Evolutionary conservation across 2,329 filamentous ascomycete species (phyloP), one percentile per base, ranked within the genome.

Genomic region (Alternaria atra): DNA sequence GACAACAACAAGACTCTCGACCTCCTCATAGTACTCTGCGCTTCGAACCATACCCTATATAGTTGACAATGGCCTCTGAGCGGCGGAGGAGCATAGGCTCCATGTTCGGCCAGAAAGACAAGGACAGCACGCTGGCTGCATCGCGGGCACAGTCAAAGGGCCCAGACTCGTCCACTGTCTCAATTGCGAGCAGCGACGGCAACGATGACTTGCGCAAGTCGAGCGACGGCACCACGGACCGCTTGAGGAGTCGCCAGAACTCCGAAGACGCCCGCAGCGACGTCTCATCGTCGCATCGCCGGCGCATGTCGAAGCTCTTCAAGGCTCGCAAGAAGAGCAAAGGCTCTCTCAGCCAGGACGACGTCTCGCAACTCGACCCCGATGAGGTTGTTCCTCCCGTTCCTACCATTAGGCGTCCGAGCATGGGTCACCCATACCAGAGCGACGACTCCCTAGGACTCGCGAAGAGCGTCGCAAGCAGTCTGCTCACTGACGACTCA

Each of bases 241-340:
- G 73, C 64, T 71, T 80, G 59, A 79, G 72, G 59, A 75, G 77
- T 34, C 75, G 79, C 52, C 69, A 67, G 52, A 70, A 68, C 52
- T 80, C 79, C n/a, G 81, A 82, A 44, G 79, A 79, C 55, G 71
- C 67, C 40, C 69, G 71, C 61, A 79, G 78, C 67, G 79, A 79
- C 69, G 77, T 77, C 48, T 82, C 73, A 6, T 72, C 80, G 29
- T 71, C 71, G 32, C 72, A 73, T 53, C 71, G 67, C 60, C 82
- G 79, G 66, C 82, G 84, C 54, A 80, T 88, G 63, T 83, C 85
- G 10, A 85, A 83, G 65, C 74, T 88, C 57, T 80, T 86, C 71
- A 81, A 82, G 58, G 83, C 82, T 65, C 81, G 83, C 67, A 74
- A 73, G 44, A 77, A 73, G 54, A 70, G 73, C 60, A 72, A 69